phyloP scores from a whole-genome alignment of 1,284 basidiomycete genomes.

The Fomitopsis pinicola region DNA sequence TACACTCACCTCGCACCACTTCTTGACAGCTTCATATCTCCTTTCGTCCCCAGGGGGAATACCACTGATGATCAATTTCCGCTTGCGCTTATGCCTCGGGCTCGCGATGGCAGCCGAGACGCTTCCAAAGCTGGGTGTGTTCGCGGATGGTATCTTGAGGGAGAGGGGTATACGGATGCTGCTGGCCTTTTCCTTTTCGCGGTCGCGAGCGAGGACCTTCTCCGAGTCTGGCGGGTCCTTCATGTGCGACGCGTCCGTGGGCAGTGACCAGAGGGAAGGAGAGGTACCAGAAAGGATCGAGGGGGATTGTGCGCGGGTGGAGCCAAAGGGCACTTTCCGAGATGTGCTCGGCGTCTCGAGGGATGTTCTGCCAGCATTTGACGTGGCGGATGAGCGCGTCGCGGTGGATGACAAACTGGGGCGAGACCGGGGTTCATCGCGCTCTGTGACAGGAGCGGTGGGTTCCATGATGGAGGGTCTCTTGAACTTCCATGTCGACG shows the following conservation, averaged over 20 bases:
- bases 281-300: constrained; percentile 34
- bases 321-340: constrained; percentile 44
- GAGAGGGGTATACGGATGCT: constrained; percentile 22
- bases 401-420: constrained; percentile 64
- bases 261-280: constrained; percentile 37
- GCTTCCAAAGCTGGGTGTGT: constrained; percentile 15
- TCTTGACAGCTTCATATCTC: constrained; percentile 36
- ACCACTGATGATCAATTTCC: constrained; percentile 36
- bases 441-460: constrained; percentile 40
- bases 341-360: constrained; percentile 39
- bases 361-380: constrained; percentile 30
- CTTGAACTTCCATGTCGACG: constrained; percentile 37
- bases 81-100: constrained; percentile 27
- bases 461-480: constrained; percentile 59
- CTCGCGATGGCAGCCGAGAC: constrained; percentile 23
- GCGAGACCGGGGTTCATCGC: constrained; percentile 39
- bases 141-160: constrained; percentile 18
- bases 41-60: constrained; percentile 29
- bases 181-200: constrained; percentile 14
- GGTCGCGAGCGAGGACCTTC: constrained; percentile 23
- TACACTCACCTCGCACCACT: constrained; percentile 65
- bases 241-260: constrained; percentile 34
- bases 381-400: constrained; percentile 48
- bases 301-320: constrained; percentile 40
- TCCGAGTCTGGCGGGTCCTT: constrained; percentile 31